Evolutionary conservation across 139 green algal genomes (phyloP), one percentile per base, ranked within the genome.

Genomic region (Monoraphidium neglectum): DNA sequence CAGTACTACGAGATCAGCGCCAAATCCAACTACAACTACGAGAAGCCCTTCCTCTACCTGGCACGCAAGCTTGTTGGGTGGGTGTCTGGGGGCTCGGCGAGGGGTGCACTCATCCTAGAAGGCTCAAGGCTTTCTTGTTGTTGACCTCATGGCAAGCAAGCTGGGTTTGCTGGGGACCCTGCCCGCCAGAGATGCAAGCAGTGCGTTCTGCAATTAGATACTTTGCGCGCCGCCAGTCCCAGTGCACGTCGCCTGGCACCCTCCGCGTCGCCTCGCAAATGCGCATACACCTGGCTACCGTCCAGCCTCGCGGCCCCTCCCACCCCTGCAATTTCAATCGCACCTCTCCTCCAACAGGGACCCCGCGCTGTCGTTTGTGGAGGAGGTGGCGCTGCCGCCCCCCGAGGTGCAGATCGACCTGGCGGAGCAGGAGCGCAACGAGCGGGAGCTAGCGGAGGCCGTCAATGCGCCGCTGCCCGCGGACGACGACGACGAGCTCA

Each of bases 11-110:
- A 99, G 88, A 98, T 99, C 83, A 97, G 90, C n/a, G 97, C 97
- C 64, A 99, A 99, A 91, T 93, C 79, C 77, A 99, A 99, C 90
- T 99, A 99, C 94, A 99, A 99, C 92, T 99, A 98, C 76, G 97
- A 99, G 86, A 99, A 99, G 91, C 97, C 97, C 21, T 99, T 99
- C 92, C 89, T 99, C 66, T 99, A 99, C 88, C 88, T 99, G 56
- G 97, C 97, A 16, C 87, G 95, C 77, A 99, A 99, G 90, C 92
- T 99, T 23, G 93, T 92, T n/a, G 96, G 95, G 87, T 90, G 66
- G 76, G 83, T 35, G 26, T n/a, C 47, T 15, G 16, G 47, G 47
- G 13, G 16, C 13, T 15, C 15, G 47, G 47, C 47, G n/a, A n/a
- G n/a, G n/a, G n/a, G n/a, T n/a, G n/a, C n/a, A n/a, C n/a, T n/a